phyloP scores from a whole-genome alignment of 1,284 basidiomycete species.

The Puccinia hordei region DNA sequence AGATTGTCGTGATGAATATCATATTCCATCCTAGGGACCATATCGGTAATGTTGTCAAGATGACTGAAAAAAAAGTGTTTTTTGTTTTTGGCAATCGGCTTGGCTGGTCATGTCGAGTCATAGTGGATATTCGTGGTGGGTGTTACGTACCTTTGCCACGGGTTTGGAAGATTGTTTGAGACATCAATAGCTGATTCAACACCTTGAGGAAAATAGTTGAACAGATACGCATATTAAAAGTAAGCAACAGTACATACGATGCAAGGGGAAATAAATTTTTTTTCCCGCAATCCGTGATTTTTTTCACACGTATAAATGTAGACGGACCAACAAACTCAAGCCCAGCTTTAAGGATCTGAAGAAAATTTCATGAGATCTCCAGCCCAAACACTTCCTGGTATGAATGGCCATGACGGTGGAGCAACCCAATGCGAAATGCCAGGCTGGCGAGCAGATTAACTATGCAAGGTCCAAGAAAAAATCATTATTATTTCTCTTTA shows the following conservation, averaged over 20 bases:
- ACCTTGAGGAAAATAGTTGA: background rate
- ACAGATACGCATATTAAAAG: background rate
- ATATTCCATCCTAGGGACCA: constrained; percentile 43
- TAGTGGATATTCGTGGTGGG: background rate
- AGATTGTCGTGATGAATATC: constrained; percentile 29
- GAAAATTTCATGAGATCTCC: constrained; percentile 31
- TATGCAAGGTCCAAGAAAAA: background rate
- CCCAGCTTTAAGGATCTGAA: constrained; percentile 33
- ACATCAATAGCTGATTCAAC: constrained; percentile 40
- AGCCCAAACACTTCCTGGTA: constrained; percentile 33
- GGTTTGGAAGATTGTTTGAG: constrained; percentile 37
- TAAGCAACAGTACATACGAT: background rate
- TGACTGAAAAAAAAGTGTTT: background rate
- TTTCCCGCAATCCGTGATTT: too few relatives aligned
- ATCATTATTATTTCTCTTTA: background rate
- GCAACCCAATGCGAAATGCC: constrained; percentile 31
- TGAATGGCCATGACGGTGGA: constrained; percentile 25
- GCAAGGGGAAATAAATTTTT: background rate
- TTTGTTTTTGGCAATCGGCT: background rate
- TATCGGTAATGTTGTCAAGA: constrained; percentile 35
- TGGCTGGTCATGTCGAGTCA: background rate
- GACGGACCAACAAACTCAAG: constrained; percentile 13
- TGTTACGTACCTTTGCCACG: constrained; percentile 22
- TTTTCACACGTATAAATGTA: background rate
- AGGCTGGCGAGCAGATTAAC: constrained; percentile 25